Evolutionary conservation across 352 stramenopile species (phyloP), one percentile per base, ranked within the genome.

Genomic region (Globisporangium orthogonon): DNA sequence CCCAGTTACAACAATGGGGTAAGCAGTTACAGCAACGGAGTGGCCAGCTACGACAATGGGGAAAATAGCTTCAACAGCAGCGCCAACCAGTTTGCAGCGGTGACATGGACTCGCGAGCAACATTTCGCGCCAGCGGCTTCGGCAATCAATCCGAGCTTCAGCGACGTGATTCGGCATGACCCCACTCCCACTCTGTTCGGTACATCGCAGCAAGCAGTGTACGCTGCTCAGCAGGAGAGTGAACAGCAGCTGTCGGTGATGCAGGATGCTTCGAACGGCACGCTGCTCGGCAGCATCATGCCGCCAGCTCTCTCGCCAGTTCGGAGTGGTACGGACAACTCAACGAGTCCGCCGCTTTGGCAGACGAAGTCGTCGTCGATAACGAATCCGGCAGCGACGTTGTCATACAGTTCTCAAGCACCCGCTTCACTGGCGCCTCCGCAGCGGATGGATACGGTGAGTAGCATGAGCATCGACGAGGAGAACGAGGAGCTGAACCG

Each of bases 71-170:
- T 30, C 10, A 35, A 7, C 43, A 43, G 3, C 41, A 31, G 41
- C 37, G 35, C 9, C 7, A 48, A 58, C 17, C 52, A 61, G 29
- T 66, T 66, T 31, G 60, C 30, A 0, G 37, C 50, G 18, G n/a
- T 41, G 23, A 62, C 50, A 39, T 66, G 60, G 60, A 62, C 30
- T 4, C 48, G 40, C 11, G 54, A 50, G 31, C 60, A 62, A n/a
- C 60, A 66, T 40, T 55, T 52, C 17, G 55, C 60, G 7, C 37
- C 48, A 14, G 61, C 61, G 4, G 56, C 51, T 3, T 56, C 61
- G 9, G 9, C 50, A 13, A 62, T 66, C 52, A 28, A 48, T 45
- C 40, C 61, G 18, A 50, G 50, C 29, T 54, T 62, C 23, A 67
- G 39, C 48, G 49, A 57, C 13, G 39, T 40, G 3, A 50, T 37